A percentile compares a stretch with the other conserved stretches of the same genome.
Evolutionary conservation across 768 basidiomycete genomes (phyloP).

Genomic region (Kwoniella sp.): DNA sequence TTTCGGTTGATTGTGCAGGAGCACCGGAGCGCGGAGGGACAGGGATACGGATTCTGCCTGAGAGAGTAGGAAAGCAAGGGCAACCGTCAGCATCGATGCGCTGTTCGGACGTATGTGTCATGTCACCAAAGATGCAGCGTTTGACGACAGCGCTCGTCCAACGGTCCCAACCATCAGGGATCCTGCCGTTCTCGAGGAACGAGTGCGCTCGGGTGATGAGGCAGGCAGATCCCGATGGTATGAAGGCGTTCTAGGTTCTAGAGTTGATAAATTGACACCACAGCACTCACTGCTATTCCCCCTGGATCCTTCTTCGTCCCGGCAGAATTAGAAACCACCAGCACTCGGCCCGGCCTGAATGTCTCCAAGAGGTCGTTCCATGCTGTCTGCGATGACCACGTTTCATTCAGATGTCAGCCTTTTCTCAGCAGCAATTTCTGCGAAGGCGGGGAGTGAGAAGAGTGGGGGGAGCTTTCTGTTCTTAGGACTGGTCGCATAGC

Average conservation of each 20-base stretch:
- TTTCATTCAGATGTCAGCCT: not conserved
- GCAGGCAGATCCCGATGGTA: not conserved
- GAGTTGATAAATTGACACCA: not conserved
- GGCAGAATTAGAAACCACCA: conserved; percentile 93
- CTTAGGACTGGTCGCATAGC: no score
- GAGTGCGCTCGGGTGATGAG: not conserved
- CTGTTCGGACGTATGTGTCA: not conserved
- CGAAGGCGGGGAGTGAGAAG: not conserved
- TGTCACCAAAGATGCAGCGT: no score
- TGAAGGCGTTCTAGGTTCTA: not conserved
- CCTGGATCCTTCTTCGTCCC: conserved; percentile 73
- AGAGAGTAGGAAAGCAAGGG: not conserved
- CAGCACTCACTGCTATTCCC: conserved; percentile 68
- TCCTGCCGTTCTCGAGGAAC: no score
- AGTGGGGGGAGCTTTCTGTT: no score
- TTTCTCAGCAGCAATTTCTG: not conserved
- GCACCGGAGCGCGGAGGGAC: conserved; percentile 76
- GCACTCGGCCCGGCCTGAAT: conserved; percentile 76
- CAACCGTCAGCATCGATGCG: not conserved
- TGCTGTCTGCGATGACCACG: conserved; percentile 42
- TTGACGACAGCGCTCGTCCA: no score
- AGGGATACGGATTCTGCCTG: conserved; percentile 85
- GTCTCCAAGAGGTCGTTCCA: conserved; percentile 73
- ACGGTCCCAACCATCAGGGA: no score
- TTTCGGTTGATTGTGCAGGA: conserved; percentile 75